Conservation (phyloP, 306 rosid species). For the Castanea mollissima region DNA sequence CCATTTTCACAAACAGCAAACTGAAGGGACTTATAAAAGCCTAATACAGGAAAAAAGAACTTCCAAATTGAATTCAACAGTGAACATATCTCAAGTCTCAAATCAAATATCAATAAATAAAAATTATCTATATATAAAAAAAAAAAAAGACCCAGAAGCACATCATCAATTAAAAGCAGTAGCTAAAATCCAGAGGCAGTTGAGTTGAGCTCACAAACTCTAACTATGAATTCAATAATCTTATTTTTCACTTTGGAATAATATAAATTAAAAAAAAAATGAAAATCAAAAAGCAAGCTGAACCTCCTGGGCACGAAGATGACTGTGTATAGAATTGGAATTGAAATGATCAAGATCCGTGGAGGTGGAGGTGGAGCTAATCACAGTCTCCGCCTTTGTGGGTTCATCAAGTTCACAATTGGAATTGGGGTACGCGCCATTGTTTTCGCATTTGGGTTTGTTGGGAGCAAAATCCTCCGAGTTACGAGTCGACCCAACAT, state of each 20-base stretch:
- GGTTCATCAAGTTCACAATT: neutral
- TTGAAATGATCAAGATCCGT: constrained; percentile 12
- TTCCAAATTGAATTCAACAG: no score
- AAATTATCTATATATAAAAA: no score
- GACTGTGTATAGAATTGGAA: constrained; percentile 10
- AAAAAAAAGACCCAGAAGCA: no score
- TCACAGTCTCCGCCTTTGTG: neutral
- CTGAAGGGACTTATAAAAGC: no score
- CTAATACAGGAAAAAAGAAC: no score
- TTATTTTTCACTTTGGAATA: neutral
- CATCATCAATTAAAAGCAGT: no score
- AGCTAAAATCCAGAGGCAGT: neutral
- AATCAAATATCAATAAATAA: no score
- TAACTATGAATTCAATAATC: neutral
- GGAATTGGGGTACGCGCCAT: no score
- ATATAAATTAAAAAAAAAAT: neutral
- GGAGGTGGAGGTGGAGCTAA: constrained; percentile 15
- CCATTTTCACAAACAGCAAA: no score
- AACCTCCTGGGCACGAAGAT: constrained; percentile 34
- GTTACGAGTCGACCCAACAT: constrained; percentile 3
- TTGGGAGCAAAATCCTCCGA: neutral
- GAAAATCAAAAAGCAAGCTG: neutral
- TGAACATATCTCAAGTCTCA: no score
- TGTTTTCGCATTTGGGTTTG: neutral
- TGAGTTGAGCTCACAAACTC: neutral